Evolutionary conservation across 805 yeast genomes (phyloP).

Genomic region (Candida krabiensis): DNA sequence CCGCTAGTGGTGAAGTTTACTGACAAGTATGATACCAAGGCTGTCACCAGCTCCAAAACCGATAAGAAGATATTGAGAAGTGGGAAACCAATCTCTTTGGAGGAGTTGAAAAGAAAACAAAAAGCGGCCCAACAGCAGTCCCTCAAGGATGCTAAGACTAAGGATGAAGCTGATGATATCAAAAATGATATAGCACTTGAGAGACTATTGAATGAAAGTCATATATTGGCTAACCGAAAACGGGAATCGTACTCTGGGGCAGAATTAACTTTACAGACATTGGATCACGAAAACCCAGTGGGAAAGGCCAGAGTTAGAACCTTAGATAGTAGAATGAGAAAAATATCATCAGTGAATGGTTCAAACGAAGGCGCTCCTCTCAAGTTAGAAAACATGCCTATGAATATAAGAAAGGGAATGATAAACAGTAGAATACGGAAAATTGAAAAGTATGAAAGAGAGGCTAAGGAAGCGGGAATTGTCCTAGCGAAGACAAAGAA

Average conservation of each 20-base stretch:
- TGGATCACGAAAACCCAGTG: slow-evolving; percentile 59
- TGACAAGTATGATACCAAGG: slow-evolving; percentile 33
- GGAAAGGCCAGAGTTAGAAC: slow-evolving; percentile 72
- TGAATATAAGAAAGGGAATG: slow-evolving; percentile 86
- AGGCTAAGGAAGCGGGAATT: slow-evolving; percentile 89
- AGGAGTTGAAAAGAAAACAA: slow-evolving; percentile 37
- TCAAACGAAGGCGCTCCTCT: slow-evolving; percentile 26
- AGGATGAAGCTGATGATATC: slow-evolving; percentile 51
- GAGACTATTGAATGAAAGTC: slow-evolving; percentile 69
- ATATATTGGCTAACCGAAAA: slow-evolving; percentile 48
- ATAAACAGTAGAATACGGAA: slow-evolving; percentile 53
- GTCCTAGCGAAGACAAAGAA: slow-evolving; percentile 70
- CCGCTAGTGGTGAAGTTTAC: slow-evolving; percentile 51
- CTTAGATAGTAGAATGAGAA: slow-evolving; percentile 55
- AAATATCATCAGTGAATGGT: slow-evolving; percentile 48
- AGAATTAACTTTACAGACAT: slow-evolving; percentile 59
- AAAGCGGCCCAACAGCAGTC: slow-evolving; percentile 32
- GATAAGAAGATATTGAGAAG: slow-evolving; percentile 55
- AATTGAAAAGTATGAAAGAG: slow-evolving; percentile 60
- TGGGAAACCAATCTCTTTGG: slow-evolving; percentile 60
- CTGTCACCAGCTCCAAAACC: slow-evolving; percentile 38
- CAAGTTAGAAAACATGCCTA: slow-evolving; percentile 78
- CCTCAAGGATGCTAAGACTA: slow-evolving; percentile 27
- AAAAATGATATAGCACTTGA: slow-evolving; percentile 74
- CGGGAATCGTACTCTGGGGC: slow-evolving; percentile 56